These are phyloP conservation scores for Chaetomium olivaceum DNA, from an alignment of 2,329 filamentous ascomycete species.

Conservation along the genomic window DNA sequence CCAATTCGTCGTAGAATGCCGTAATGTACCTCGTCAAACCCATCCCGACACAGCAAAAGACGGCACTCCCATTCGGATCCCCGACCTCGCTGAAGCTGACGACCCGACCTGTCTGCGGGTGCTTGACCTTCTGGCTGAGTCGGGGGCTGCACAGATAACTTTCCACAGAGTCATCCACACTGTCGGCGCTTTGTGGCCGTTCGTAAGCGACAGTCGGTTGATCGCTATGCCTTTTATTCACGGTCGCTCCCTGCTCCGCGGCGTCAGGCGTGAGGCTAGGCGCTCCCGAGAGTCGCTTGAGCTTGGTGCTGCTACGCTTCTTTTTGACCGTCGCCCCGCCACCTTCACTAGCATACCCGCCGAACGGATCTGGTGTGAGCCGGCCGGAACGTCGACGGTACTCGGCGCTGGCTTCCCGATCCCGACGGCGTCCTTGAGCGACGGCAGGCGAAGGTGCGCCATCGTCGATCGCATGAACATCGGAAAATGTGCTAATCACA, in stretches of 20 bases:
- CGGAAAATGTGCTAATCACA: slow-evolving; percentile 32
- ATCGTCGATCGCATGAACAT: slow-evolving; percentile 53
- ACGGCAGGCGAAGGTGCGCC: slow-evolving; percentile 71
- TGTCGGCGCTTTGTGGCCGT: slow-evolving; percentile 76
- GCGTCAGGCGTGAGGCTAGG: slow-evolving; percentile 47
- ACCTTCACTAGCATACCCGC: slow-evolving; percentile 38
- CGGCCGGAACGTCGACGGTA: slow-evolving; percentile 50
- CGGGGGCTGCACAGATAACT: slow-evolving; percentile 80
- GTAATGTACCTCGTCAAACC: slow-evolving; percentile 93
- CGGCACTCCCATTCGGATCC: slow-evolving; percentile 84
- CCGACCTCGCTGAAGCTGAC: slow-evolving; percentile 98
- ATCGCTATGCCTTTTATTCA: slow-evolving; percentile 36
- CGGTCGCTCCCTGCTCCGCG: slow-evolving; percentile 20
- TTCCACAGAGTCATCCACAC: slow-evolving; percentile 83
- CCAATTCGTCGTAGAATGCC: slow-evolving; percentile 95
- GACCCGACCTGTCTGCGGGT: slow-evolving; percentile 80
- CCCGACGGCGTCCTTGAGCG: slow-evolving; percentile 59
- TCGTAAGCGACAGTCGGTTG: slow-evolving; percentile 60
- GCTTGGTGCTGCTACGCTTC: slow-evolving; percentile 58
- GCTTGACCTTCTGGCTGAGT: slow-evolving; percentile 81
- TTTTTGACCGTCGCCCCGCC: slow-evolving; percentile 38
- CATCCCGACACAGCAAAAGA: slow-evolving; percentile 98
- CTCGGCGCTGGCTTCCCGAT: slow-evolving; percentile 49
- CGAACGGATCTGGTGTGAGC: slow-evolving; percentile 50
- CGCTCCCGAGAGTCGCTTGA: slow-evolving; percentile 59